A percentile compares a stretch with the other conserved stretches of the same genome.
These are phyloP conservation scores for Andrographis paniculata DNA, from an alignment of 305 asterid genomes.

Conservation along the genomic window DNA sequence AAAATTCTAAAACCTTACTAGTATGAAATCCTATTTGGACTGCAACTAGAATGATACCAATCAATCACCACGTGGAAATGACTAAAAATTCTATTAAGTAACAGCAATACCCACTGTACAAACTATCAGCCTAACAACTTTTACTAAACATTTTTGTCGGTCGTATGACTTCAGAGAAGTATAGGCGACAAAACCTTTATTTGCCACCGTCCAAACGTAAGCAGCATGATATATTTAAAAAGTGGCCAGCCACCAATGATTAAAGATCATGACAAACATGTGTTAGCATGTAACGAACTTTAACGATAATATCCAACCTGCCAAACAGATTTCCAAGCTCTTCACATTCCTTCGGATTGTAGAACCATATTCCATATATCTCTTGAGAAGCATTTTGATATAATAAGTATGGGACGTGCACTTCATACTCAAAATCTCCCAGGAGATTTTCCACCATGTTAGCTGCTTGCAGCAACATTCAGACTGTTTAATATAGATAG, in stretches of 20 bases:
- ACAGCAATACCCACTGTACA: background rate
- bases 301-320: constrained; percentile 34
- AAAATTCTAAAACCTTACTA: background rate
- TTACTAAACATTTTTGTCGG: background rate
- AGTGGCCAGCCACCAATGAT: background rate
- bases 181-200: background rate
- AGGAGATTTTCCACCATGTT: constrained; percentile 79
- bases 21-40: background rate
- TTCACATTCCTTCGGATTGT: constrained; percentile 64
- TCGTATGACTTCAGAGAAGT: background rate
- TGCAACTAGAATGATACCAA: background rate
- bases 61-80: background rate
- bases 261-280: background rate
- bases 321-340: constrained; percentile 65
- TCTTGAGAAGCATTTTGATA: constrained; percentile 76
- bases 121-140: background rate
- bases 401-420: constrained; percentile 69
- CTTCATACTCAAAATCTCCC: constrained; percentile 79
- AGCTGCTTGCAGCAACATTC: constrained; percentile 39
- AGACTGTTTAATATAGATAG: constrained; percentile 7
- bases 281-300: background rate
- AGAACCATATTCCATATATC: constrained; percentile 88
- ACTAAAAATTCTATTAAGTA: background rate
- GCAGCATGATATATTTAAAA: background rate
- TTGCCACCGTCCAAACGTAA: too few relatives aligned